Conservation (phyloP, 495 filamentous ascomycete genomes). For the Penicillium coffeae region DNA sequence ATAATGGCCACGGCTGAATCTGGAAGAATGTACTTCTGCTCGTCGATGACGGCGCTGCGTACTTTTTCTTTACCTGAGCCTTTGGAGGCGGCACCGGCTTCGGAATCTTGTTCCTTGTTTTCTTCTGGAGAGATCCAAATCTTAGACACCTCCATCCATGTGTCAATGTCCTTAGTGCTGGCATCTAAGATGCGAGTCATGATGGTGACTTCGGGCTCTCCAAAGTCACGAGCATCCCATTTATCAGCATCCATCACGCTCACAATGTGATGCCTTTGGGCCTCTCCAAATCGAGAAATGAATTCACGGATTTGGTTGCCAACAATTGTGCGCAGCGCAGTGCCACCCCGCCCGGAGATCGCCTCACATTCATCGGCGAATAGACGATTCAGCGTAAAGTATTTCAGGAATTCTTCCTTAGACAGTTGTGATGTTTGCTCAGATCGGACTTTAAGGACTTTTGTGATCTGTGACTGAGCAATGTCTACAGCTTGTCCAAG, state of each 20-base stretch:
- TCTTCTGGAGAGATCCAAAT: conserved; percentile 59
- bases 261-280: conserved; percentile 73
- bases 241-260: conserved; percentile 83
- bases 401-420: conserved; percentile 76
- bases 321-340: conserved; percentile 78
- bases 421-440: conserved; percentile 75
- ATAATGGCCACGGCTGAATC: conserved; percentile 76
- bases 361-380: conserved; percentile 98
- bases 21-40: conserved; percentile 80
- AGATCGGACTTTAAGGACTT: conserved; percentile 84
- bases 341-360: conserved; percentile 83
- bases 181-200: conserved; percentile 67
- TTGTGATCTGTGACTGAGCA: conserved; percentile 87
- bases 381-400: conserved; percentile 88
- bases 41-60: conserved; percentile 74
- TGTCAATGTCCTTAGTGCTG: conserved; percentile 73
- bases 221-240: conserved; percentile 88
- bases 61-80: conserved; percentile 63
- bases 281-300: conserved; percentile 68
- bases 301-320: conserved; percentile 91
- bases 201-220: conserved; percentile 57
- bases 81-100: conserved; percentile 39
- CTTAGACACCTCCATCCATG: conserved; percentile 67
- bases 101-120: conserved; percentile 20
- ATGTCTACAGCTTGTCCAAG: conserved; percentile 91